Evolutionary conservation across 495 filamentous ascomycete species (phyloP), one percentile per base, ranked within the genome.

Genomic region (Xylaria scruposa): DNA sequence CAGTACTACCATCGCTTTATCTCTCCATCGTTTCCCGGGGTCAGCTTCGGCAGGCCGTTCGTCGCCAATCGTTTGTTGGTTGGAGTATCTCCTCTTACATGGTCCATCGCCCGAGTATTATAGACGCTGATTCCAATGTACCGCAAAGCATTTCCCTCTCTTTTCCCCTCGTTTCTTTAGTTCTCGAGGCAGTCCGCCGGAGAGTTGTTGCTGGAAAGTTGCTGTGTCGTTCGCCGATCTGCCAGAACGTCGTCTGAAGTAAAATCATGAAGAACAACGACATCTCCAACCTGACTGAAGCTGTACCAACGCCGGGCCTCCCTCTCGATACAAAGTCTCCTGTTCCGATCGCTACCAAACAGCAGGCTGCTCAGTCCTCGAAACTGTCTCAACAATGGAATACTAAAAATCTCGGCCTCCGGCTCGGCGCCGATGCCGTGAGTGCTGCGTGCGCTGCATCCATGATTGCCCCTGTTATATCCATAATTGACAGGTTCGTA

Each of bases 401-500:
- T 78, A 95, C 93, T 33, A 88, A 88, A 70, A 88, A 92, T 71
- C 80, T 97, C 26, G 87, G 87, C 17, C 77, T 86, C 71, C 88
- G 94, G 58, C 76, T 97, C 17, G 88, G 86, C 46, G 90, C 91
- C n/a, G 95, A 98, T 83, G 75, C 88, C 8, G 78, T 87, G 64
- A 90, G 92, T 76, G 95, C 96, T 3, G 87, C 89, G 13, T 85
- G 87, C 9, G 95, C 95, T 8, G 94, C 93, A n/a, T 88, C 88
- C 36, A 82, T 96, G 54, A 91, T 97, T 73, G 93, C 95, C 73
- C 95, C 95, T 9, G 77, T 96, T 38, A 97, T 98, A 70, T 92
- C 92, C 13, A 91, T 97, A 49, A 96, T 98, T 83, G 95, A 97
- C 80, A 91, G 93, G 93, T 97, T 67, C 56, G 59, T 63, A n/a